Conservation (phyloP, 2,329 filamentous ascomycete species). For the Monosporascus sp. region DNA sequence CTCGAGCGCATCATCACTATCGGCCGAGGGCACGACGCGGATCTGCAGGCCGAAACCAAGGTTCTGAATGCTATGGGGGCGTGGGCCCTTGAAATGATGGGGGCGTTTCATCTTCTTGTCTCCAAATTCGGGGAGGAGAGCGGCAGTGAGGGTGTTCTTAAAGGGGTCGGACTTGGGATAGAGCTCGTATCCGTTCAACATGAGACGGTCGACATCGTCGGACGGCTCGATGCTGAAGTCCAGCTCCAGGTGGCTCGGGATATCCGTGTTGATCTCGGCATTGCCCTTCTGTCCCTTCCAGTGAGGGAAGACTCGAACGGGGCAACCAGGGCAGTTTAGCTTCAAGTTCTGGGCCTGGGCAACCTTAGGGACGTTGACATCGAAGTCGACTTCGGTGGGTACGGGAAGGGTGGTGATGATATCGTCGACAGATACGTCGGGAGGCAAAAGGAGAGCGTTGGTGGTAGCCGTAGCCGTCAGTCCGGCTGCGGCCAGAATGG, state of each 20-base stretch:
- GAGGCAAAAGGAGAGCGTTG: slow-evolving; percentile 26
- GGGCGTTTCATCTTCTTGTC: slow-evolving; percentile 24
- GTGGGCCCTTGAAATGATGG: slow-evolving; percentile 27
- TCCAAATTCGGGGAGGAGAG: slow-evolving; percentile 35
- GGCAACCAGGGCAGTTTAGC: slow-evolving; percentile 26
- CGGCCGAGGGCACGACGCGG: slow-evolving; percentile 40
- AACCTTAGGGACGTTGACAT: slow-evolving; percentile 7
- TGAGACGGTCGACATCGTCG: slow-evolving; percentile 39
- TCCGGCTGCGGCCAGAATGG: slow-evolving; percentile 28
- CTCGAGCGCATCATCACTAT: slow-evolving; percentile 43
- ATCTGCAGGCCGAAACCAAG: slow-evolving; percentile 48
- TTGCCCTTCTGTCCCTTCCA: slow-evolving; percentile 7
- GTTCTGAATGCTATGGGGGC: slow-evolving; percentile 24
- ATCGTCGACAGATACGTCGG: slow-evolving; percentile 21
- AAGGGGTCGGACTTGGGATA: slow-evolving; percentile 50
- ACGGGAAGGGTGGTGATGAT: slow-evolving; percentile 24
- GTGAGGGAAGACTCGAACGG: slow-evolving; percentile 11
- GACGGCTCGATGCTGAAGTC: slow-evolving; percentile 49
- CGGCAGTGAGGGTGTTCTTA: slow-evolving; percentile 38
- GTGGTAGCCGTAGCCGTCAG: slow-evolving; percentile 28
- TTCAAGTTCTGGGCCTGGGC: slow-evolving; percentile 20
- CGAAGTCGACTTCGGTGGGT: slow-evolving; percentile 13
- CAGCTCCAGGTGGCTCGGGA: slow-evolving; percentile 45
- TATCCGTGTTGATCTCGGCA: slow-evolving; percentile 12
- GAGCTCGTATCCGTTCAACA: slow-evolving; percentile 57